phyloP scores from a whole-genome alignment of 768 basidiomycete genomes.

The Solioccasus polychromus region DNA sequence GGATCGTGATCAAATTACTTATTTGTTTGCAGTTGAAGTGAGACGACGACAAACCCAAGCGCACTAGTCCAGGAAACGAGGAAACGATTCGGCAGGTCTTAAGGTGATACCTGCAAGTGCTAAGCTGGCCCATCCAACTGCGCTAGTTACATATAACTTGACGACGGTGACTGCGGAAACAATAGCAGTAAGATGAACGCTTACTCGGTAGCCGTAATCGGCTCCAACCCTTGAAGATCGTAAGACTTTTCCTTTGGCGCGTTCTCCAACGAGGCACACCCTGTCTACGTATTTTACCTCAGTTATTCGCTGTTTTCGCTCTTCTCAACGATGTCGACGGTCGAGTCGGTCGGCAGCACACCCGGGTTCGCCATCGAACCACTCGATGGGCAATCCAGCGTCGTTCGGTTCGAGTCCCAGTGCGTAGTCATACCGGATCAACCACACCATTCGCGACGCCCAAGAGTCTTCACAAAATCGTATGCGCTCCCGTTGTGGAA shows the following conservation, averaged over 20 bases:
- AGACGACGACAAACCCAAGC: too few relatives aligned
- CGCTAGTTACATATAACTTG: too few relatives aligned
- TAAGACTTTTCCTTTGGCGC: slow-evolving; percentile 16
- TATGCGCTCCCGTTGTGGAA: slow-evolving; percentile 72
- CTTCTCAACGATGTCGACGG: slow-evolving; percentile 13
- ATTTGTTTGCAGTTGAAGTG: too few relatives aligned
- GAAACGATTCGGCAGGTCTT: too few relatives aligned
- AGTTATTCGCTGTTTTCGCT: neutral
- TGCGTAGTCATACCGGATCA: slow-evolving; percentile 74
- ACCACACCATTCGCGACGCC: slow-evolving; percentile 38
- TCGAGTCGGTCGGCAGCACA: neutral
- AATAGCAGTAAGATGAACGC: slow-evolving; percentile 13
- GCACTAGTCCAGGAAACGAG: too few relatives aligned
- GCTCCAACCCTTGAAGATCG: slow-evolving; percentile 15
- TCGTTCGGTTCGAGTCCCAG: slow-evolving; percentile 69
- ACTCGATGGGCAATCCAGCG: slow-evolving; percentile 24
- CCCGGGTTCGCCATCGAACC: slow-evolving; percentile 3
- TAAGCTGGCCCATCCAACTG: too few relatives aligned
- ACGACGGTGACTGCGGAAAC: too few relatives aligned
- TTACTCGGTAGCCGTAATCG: slow-evolving; percentile 7
- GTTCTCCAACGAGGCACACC: neutral
- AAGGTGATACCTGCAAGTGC: too few relatives aligned
- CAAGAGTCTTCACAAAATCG: slow-evolving; percentile 58
- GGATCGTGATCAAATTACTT: too few relatives aligned
- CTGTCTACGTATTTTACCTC: neutral